Evolutionary conservation across 495 filamentous ascomycete species (phyloP).

Genomic region (Xeromyces bisporus): DNA sequence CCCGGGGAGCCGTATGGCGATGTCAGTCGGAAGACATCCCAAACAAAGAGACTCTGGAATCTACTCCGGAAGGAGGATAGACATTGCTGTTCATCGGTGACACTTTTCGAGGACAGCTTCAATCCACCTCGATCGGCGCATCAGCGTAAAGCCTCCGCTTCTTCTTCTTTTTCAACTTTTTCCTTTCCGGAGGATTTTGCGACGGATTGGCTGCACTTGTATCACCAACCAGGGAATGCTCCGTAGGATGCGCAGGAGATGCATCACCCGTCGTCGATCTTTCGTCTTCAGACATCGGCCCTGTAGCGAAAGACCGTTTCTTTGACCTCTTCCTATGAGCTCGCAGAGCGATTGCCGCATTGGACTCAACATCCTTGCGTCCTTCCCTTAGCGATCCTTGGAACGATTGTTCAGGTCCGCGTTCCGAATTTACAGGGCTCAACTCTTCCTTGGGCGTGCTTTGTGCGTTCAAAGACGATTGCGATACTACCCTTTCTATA

Average conservation of each 20-base stretch:
- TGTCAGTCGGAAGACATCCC: no score
- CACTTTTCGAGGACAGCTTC: no score
- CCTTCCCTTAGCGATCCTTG: neutral
- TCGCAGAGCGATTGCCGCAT: slow-evolving; percentile 1
- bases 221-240: neutral
- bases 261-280: neutral
- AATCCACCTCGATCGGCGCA: neutral
- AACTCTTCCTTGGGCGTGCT: neutral
- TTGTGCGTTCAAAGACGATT: no score
- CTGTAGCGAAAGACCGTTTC: slow-evolving; percentile 3
- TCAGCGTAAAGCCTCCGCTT: neutral
- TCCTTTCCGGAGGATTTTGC: neutral
- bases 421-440: neutral
- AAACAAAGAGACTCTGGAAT: no score
- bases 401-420: neutral
- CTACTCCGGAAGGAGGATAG: no score
- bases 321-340: slow-evolving; percentile 3
- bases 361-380: slow-evolving; percentile 1
- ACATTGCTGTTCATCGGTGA: no score
- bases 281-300: slow-evolving; percentile 5
- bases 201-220: neutral
- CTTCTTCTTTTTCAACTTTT: neutral
- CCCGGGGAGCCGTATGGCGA: no score
- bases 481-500: neutral
- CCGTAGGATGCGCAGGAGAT: no score